Evolutionary conservation across 257 asterid genomes (phyloP).

Genomic region (Solanum pimpinellifolium): DNA sequence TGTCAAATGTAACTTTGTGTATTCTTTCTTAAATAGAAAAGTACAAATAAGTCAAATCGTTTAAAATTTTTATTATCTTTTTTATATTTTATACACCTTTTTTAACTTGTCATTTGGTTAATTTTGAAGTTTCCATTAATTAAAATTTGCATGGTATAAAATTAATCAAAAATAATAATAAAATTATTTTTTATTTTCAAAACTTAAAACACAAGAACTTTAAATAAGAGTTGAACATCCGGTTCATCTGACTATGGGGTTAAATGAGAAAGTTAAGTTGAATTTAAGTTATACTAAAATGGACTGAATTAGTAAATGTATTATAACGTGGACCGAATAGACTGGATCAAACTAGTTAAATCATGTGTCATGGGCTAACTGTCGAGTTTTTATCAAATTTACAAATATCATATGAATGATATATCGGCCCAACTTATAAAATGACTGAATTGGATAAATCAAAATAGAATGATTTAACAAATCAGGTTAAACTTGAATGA

Average conservation of each 20-base stretch:
- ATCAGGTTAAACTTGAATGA: background rate
- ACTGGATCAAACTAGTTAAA: background rate
- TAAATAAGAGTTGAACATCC: background rate
- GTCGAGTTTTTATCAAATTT: no score
- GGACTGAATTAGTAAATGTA: background rate
- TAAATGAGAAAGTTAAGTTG: background rate
- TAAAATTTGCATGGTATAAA: no score
- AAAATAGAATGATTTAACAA: no score
- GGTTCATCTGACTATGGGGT: background rate
- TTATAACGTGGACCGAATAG: background rate
- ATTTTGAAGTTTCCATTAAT: no score
- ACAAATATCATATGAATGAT: background rate
- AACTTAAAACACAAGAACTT: background rate
- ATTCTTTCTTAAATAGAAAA: background rate
- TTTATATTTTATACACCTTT: background rate
- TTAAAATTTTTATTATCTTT: background rate
- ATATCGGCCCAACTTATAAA: background rate
- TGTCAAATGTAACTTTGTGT: background rate
- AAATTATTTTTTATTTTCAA: no score
- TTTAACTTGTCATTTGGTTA: no score
- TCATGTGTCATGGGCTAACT: background rate
- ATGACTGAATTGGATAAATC: background rate
- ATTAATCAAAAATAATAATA: no score
- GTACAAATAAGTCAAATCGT: background rate
- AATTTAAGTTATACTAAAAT: no score